Percentiles rank a stretch among this genome's conserved stretches.
Evolutionary conservation across 2,329 filamentous ascomycete species (phyloP).

Genomic region (Zymoseptoria crescenta): DNA sequence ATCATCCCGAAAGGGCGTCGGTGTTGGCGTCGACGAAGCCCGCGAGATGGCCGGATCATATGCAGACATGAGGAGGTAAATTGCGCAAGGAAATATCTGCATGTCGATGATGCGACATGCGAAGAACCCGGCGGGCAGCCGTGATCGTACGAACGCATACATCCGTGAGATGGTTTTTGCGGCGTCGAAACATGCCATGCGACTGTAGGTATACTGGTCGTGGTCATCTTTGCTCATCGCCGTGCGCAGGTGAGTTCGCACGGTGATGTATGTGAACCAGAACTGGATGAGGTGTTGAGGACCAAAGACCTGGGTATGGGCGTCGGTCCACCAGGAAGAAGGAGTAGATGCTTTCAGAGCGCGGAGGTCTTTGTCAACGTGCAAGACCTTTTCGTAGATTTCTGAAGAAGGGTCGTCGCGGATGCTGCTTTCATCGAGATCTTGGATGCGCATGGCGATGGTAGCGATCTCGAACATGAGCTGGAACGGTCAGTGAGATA

Average conservation of each 20-base stretch:
- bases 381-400: conserved; percentile 19
- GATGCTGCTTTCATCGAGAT: conserved; percentile 20
- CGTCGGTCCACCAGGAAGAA: conserved; percentile 8
- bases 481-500: not conserved
- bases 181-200: conserved; percentile 20
- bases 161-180: conserved; percentile 15
- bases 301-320: conserved; percentile 4
- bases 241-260: conserved; percentile 20
- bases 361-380: conserved; percentile 23
- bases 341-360: conserved; percentile 20
- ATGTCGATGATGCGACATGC: conserved; percentile 21
- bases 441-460: conserved; percentile 21
- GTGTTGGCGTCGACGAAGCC: too few relatives aligned
- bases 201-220: conserved; percentile 20
- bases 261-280: conserved; percentile 23
- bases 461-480: conserved; percentile 23
- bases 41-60: not conserved
- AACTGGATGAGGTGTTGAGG: conserved; percentile 19
- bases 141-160: conserved; percentile 15
- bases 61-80: conserved; percentile 17
- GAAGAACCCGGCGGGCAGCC: conserved; percentile 22
- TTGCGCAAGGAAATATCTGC: conserved; percentile 21
- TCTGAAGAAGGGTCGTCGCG: conserved; percentile 12
- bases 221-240: conserved; percentile 21
- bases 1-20: not conserved